phyloP scores from a whole-genome alignment of 768 basidiomycete species.

The Mycena galericulata region DNA sequence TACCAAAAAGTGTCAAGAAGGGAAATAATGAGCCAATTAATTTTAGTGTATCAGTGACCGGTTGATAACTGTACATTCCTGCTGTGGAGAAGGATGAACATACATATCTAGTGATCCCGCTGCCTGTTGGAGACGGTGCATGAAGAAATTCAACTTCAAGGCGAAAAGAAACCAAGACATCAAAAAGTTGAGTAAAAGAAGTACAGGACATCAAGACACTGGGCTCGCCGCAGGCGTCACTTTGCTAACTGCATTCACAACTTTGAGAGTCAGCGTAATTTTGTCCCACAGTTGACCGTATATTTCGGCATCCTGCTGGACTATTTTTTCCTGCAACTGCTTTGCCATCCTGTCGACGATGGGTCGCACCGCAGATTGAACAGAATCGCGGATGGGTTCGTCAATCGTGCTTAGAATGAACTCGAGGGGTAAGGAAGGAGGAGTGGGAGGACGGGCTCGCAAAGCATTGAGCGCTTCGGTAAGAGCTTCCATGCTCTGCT shows the following conservation, averaged over 20 bases:
- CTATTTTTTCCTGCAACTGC: conserved; percentile 21
- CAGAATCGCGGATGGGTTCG: conserved; percentile 29
- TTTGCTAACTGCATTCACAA: conserved; percentile 25
- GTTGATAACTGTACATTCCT: too few relatives aligned
- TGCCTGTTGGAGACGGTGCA: too few relatives aligned
- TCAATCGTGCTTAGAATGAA: conserved; percentile 26
- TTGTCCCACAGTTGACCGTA: conserved; percentile 29
- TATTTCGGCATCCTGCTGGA: conserved; percentile 22
- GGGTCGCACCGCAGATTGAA: conserved; percentile 23
- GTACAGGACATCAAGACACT: not conserved
- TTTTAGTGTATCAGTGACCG: too few relatives aligned
- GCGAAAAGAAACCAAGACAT: too few relatives aligned
- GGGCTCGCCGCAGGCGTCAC: not conserved
- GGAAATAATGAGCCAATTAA: too few relatives aligned
- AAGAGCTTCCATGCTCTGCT: conserved; percentile 40
- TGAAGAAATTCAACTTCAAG: too few relatives aligned
- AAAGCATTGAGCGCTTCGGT: conserved; percentile 34
- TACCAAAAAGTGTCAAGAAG: too few relatives aligned
- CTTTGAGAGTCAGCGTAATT: conserved; percentile 25
- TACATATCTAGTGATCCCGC: too few relatives aligned
- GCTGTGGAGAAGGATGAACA: too few relatives aligned
- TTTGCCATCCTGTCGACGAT: conserved; percentile 21
- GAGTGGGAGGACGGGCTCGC: conserved; percentile 6
- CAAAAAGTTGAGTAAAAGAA: too few relatives aligned
- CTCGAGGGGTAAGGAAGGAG: conserved; percentile 23